Base-by-base conservation (phyloP, 768 basidiomycete genomes). In the Imleria badia region DNA sequence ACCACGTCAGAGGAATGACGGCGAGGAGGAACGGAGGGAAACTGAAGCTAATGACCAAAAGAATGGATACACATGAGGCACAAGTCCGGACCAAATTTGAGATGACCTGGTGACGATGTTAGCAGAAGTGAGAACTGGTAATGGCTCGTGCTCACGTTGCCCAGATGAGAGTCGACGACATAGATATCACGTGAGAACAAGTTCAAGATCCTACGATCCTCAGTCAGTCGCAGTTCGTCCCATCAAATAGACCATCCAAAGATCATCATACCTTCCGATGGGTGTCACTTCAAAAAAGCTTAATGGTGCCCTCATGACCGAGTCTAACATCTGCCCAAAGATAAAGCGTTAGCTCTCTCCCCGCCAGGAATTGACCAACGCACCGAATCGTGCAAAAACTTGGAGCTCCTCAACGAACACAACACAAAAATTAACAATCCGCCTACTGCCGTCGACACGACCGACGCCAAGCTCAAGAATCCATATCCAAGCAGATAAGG, bases 221-320 rank as follows among this genome's bases (percentile, higher is more conserved):
- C 8, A 10, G 33, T 52, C 15, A 59, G 26, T 26, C 6, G 26
- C 26, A 4, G 38, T 26, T 15, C 3, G 14, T 6, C 12, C 22
- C 45, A 34, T 14, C 17, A 34, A 26, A 49, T 5, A 43, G 1
- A 23, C 26, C 3, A 3, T 7, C 1, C 10, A 23, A 48, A 19
- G 13, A 19, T 17, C 11, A 34, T 56, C 78, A 3, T 60, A 88
- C 89, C 88, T 81, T 60, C 93, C 93, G 15, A 82, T 86, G 2
- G 94, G 95, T 0, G 94, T 97, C 50, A 79, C 72, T 69, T 97
- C 95, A 67, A 97, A 98, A 76, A 92, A 98, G 60, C 82, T 85
- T 60, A 95, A 70, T 0, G 93, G 93, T 0, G 91, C 87, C 23
- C 81, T 81, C 77, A 98, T 84, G 33, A 98, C 78, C 3, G 92